phyloP scores from a whole-genome alignment of 192 early-diverging fungal genomes.

The Mortierella antarctica region DNA sequence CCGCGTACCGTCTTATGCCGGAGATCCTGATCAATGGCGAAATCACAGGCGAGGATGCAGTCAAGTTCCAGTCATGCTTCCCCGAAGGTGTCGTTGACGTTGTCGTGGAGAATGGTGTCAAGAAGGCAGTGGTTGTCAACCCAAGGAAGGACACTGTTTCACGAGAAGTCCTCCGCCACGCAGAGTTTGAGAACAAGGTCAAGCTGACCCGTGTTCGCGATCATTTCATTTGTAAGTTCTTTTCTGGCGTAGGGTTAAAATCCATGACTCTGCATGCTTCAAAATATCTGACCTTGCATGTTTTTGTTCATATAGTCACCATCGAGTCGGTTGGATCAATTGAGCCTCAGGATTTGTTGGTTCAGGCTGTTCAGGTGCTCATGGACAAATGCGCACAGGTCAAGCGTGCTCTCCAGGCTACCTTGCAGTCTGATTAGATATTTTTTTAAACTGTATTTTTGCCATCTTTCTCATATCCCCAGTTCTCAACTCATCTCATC shows the following conservation, averaged over 20 bases:
- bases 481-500: too few relatives aligned
- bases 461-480: too few relatives aligned
- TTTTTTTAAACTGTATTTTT: too few relatives aligned
- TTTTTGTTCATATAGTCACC: constrained; percentile 63
- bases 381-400: constrained; percentile 82
- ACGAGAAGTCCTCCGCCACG: constrained; percentile 92
- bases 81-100: constrained; percentile 87
- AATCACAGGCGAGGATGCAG: constrained; percentile 85
- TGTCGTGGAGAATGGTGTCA: constrained; percentile 70
- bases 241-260: not conserved
- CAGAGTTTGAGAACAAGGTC: constrained; percentile 93
- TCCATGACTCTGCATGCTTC: not conserved
- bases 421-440: constrained; percentile 39
- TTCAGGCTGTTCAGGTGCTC: constrained; percentile 81
- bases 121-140: constrained; percentile 85
- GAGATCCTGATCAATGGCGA: constrained; percentile 87
- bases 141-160: constrained; percentile 95
- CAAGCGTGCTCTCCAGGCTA: constrained; percentile 68
- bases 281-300: constrained; percentile 1
- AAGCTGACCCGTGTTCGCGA: constrained; percentile 90
- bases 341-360: constrained; percentile 80
- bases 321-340: constrained; percentile 90
- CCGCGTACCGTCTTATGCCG: constrained; percentile 94
- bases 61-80: constrained; percentile 89
- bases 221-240: constrained; percentile 94